Base-by-base conservation (phyloP, 148 eudicot genomes). In the Bassia scoparia region DNA sequence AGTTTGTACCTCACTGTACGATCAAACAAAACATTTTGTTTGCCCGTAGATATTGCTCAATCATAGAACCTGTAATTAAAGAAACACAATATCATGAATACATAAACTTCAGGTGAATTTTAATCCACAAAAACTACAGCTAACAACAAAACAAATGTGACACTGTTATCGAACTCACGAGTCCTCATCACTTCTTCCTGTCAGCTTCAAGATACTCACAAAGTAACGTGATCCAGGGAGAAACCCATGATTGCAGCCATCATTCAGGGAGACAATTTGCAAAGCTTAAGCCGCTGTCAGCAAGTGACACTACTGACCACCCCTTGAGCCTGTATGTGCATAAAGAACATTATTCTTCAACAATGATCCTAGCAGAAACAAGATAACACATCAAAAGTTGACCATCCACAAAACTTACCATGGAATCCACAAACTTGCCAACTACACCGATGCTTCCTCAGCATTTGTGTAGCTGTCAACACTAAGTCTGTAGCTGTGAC, bases 361-460 rank as follows among this genome's bases (percentile, higher is more conserved):
- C 4, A 48, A 75, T 7, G 26, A 69, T 60, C 76, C 52, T 55
- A 23, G 26, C 13, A 65, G 44, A 26, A 66, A 29, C 27, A 65
- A 8, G 50, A 30, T 44, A 53, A n/a, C 15, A n/a, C n/a, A 44
- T 52, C 69, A 18, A 27, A 29, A 29, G 43, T 44, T 10, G 60
- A 68, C 30, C 56, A 56, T 29, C 13, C 37, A 52, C 5, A 24
- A 54, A n/a, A 78, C 83, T 80, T 87, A 90, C 98, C 98, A 70
- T 91, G 82, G 65, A 95, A 95, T 95, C 98, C 35, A 95, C 98
- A 68, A 95, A 95, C 82, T 95, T 95, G 72, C 98, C 97, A 74
- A 95, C 98, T 69, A 95, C 98, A 80, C 98, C 98, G n/a, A 79
- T 95, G 98, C 80, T 95, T 95, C 82, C 98, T 89, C 78, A 95